Conservation (phyloP, 345 rosid species). For the Turritis glabra region DNA sequence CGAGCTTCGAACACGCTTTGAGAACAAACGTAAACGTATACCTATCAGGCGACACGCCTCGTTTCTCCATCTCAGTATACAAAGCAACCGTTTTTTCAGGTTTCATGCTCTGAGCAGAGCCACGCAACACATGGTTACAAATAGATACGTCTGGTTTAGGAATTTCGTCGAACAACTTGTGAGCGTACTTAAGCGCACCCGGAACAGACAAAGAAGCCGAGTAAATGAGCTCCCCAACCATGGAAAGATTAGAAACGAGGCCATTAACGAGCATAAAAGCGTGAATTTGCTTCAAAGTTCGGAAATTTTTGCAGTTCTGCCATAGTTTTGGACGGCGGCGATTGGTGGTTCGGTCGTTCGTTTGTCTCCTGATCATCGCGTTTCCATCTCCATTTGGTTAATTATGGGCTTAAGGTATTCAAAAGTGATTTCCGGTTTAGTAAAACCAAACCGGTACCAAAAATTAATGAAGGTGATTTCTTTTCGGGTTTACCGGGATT, state of each 20-base stretch:
- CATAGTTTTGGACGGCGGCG: slow-evolving; percentile 53
- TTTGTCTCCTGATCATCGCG: slow-evolving; percentile 53
- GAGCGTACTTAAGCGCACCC: slow-evolving; percentile 55
- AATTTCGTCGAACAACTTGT: slow-evolving; percentile 59
- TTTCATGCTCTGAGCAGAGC: slow-evolving; percentile 53
- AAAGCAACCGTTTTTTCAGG: slow-evolving; percentile 45
- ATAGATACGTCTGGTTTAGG: slow-evolving; percentile 55
- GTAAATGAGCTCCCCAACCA: slow-evolving; percentile 62
- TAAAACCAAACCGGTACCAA: not conserved
- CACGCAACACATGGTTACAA: slow-evolving; percentile 64
- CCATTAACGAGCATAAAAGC: slow-evolving; percentile 50
- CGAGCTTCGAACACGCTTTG: slow-evolving; percentile 64
- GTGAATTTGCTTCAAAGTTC: slow-evolving; percentile 58
- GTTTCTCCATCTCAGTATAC: slow-evolving; percentile 57
- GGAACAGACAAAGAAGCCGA: slow-evolving; percentile 44
- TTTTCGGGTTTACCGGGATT: not conserved
- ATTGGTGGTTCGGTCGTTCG: slow-evolving; percentile 48
- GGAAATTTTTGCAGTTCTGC: slow-evolving; percentile 54
- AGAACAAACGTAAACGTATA: slow-evolving; percentile 68
- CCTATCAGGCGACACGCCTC: slow-evolving; percentile 47
- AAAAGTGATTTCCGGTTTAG: slow-evolving; percentile 17
- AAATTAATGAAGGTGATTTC: not conserved
- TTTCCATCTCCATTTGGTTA: slow-evolving; percentile 1
- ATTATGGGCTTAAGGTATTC: not conserved
- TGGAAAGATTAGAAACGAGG: slow-evolving; percentile 47